Conservation (phyloP, 169 alveolate species). For the Cryptosporidium ubiquitum region DNA sequence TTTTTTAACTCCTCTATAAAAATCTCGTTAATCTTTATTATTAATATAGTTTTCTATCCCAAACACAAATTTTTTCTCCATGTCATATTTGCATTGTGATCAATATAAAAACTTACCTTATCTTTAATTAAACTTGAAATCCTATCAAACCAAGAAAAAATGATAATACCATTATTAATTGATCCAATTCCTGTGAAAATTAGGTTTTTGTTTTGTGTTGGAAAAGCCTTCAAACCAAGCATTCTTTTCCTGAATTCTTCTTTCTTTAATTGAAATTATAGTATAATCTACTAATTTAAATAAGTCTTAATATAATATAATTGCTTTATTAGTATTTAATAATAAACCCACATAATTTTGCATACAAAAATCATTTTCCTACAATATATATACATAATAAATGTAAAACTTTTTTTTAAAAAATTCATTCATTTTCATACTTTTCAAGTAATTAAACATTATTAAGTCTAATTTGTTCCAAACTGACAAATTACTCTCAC, state of each 20-base stretch:
- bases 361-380: background rate
- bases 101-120: conserved; percentile 34
- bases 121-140: conserved; percentile 29
- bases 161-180: conserved; percentile 14
- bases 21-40: conserved; percentile 31
- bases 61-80: background rate
- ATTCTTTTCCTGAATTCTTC: background rate
- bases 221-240: background rate
- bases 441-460: no score
- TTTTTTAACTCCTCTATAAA: conserved; percentile 3
- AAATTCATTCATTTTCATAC: background rate
- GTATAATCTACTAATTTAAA: background rate
- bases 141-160: conserved; percentile 68
- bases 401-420: no score
- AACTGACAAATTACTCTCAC: background rate
- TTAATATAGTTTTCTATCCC: background rate
- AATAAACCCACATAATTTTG: conserved; percentile 20
- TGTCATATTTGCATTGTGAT: background rate
- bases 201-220: conserved; percentile 41
- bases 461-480: no score
- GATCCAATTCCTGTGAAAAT: conserved; percentile 52
- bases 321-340: background rate
- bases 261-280: no score
- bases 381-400: background rate
- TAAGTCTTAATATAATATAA: background rate